Base-by-base conservation (phyloP, 1,139 yeast genomes). In the Geotrichum aggregatum region DNA sequence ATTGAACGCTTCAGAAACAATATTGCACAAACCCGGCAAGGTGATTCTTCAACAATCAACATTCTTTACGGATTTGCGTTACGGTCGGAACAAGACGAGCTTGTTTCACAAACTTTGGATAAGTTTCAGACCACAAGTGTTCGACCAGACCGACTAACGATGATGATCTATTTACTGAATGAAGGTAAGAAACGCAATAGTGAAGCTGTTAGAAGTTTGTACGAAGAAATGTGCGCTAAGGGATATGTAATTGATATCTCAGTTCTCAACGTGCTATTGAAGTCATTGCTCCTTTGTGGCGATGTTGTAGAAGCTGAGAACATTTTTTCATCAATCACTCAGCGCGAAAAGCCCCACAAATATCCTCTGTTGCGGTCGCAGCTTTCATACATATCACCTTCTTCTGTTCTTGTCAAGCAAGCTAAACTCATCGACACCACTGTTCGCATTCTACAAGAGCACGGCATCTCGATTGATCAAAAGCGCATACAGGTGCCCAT, bases 101-200 rank as follows among this genome's bases (percentile, higher is more conserved):
- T 56, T 24, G 49, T 54, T 2, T 51, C 52, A 13, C 47, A 49
- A 5, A 47, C 58, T 2, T 33, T 55, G 33, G 24, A 50, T 4
- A 56, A 57, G 16, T 56, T 59, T 26, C 49, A 46, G 3, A 36
- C 31, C n/a, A 50, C 54, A 6, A 34, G 48, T 14, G 40, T 52
- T 5, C 30, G 24, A 3, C 62, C 62, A 10, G 63, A 61, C 45
- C 47, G 65, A 14, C 47, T 54, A 39, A 61, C 65, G 1, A 48
- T 56, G 48, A 50, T 59, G 45, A 51, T 59, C 13, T 52, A 56
- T 34, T 50, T 61, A 44, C 41, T 55, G 24, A 51, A 58, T 38
- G 57, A 56, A 41, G 58, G 59, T 10, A 38, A 35, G 11, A 44
- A 47, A 14, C 36, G 52, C 16, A 57, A 59, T 31, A 19, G 50